Conservation (phyloP, 768 basidiomycete species). For the Phylloporus arenicola region DNA sequence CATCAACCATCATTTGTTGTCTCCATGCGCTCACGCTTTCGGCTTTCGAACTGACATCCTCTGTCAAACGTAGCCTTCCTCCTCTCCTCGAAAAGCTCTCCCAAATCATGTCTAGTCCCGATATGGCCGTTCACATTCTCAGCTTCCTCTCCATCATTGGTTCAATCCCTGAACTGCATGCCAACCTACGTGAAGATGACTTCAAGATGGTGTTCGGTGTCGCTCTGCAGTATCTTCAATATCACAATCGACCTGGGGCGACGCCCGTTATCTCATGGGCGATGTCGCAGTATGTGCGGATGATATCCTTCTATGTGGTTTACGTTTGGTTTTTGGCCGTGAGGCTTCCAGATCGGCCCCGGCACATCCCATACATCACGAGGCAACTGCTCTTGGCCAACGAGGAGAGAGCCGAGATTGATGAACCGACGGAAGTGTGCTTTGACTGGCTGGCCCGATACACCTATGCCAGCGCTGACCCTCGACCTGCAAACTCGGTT, state of each 20-base stretch:
- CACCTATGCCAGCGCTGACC: constrained; percentile 91
- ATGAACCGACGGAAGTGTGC: constrained; percentile 91
- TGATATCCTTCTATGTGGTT: constrained; percentile 84
- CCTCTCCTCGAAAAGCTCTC: constrained; percentile 81
- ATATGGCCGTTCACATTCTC: constrained; percentile 94
- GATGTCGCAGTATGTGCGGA: constrained; percentile 84
- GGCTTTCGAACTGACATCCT: constrained; percentile 79
- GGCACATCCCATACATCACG: constrained; percentile 81
- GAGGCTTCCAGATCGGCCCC: constrained; percentile 72
- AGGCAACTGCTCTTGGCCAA: constrained; percentile 83
- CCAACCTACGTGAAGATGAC: constrained; percentile 86
- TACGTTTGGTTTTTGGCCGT: constrained; percentile 94
- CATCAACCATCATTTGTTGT: constrained; percentile 80
- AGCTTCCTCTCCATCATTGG: constrained; percentile 86
- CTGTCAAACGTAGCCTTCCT: constrained; percentile 74
- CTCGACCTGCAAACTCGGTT: constrained; percentile 74
- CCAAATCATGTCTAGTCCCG: constrained; percentile 90
- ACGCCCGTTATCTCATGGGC: constrained; percentile 72
- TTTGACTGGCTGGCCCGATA: constrained; percentile 97
- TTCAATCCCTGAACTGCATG: constrained; percentile 70
- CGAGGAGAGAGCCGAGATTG: constrained; percentile 64
- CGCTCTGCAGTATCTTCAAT: constrained; percentile 87
- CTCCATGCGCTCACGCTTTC: constrained; percentile 84
- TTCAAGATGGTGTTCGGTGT: constrained; percentile 94
- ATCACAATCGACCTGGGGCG: constrained; percentile 68